Conservation (phyloP, 345 rosid genomes). For the Carallia brachiata region DNA sequence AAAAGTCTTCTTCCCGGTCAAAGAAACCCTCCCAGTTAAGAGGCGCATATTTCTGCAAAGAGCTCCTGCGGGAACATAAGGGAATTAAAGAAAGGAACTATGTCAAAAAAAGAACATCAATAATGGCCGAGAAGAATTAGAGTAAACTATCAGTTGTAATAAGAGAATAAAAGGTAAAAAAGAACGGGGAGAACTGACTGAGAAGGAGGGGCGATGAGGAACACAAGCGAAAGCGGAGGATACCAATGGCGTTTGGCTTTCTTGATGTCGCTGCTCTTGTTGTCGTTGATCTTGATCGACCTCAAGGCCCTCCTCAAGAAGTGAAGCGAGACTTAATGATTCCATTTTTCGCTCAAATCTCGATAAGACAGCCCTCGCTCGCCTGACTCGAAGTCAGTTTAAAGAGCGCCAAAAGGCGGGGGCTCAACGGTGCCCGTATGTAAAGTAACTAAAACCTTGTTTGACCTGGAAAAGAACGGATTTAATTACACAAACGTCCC, state of each 20-base stretch:
- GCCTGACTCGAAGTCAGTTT: too few relatives aligned
- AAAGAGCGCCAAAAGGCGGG: too few relatives aligned
- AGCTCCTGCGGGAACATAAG: constrained; percentile 16
- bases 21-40: constrained; percentile 67
- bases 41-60: constrained; percentile 59
- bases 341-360: constrained; percentile 36
- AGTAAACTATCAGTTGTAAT: too few relatives aligned
- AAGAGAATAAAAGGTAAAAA: too few relatives aligned
- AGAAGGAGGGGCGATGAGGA: constrained; percentile 60
- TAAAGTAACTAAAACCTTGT: too few relatives aligned
- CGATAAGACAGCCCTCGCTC: too few relatives aligned
- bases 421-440: too few relatives aligned
- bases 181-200: constrained; percentile 36
- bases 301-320: constrained; percentile 48
- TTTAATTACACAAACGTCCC: too few relatives aligned
- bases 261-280: not conserved
- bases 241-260: constrained; percentile 25
- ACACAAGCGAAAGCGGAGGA: constrained; percentile 49
- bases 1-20: constrained; percentile 72
- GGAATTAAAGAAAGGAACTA: too few relatives aligned
- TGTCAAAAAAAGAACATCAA: too few relatives aligned
- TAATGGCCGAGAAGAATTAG: too few relatives aligned
- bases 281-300: constrained; percentile 15
- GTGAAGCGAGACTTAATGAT: constrained; percentile 43
- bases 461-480: too few relatives aligned